These are phyloP conservation scores for Pyricularia sp. DNA, from an alignment of 2,329 filamentous ascomycete genomes.

Conservation along the genomic window DNA sequence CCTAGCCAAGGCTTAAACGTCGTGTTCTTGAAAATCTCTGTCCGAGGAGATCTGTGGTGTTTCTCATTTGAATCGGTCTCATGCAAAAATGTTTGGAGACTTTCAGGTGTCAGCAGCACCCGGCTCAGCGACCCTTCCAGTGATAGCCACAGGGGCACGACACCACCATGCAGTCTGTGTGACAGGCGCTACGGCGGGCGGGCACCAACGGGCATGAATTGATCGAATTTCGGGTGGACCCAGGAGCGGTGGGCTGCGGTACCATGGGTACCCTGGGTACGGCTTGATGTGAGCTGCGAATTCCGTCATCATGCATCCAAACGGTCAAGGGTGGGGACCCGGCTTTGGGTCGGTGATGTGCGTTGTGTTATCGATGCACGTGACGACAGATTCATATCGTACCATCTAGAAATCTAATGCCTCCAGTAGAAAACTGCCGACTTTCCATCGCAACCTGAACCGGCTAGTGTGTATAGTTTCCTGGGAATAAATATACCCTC, in stretches of 20 bases:
- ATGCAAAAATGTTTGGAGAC: background rate
- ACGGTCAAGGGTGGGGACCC: background rate
- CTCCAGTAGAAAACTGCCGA: background rate
- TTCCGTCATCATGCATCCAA: background rate
- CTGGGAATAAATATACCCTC: background rate
- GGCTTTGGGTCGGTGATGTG: background rate
- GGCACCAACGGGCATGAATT: background rate
- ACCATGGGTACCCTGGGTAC: background rate
- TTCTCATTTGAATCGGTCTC: background rate
- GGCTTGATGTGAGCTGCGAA: background rate
- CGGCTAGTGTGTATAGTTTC: background rate
- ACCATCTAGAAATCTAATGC: background rate
- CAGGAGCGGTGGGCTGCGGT: background rate
- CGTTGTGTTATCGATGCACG: background rate
- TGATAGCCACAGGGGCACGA: background rate
- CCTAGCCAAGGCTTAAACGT: background rate
- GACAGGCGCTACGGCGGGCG: background rate
- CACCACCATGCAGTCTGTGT: background rate
- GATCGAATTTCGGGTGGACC: background rate
- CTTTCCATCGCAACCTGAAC: background rate
- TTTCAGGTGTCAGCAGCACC: background rate
- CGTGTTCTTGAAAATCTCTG: background rate
- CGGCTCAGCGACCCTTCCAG: background rate
- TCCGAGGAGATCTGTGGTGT: background rate
- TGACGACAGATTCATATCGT: background rate